These are phyloP conservation scores for Pythium monospermum DNA, from an alignment of 352 stramenopile genomes.

Conservation along the genomic window DNA sequence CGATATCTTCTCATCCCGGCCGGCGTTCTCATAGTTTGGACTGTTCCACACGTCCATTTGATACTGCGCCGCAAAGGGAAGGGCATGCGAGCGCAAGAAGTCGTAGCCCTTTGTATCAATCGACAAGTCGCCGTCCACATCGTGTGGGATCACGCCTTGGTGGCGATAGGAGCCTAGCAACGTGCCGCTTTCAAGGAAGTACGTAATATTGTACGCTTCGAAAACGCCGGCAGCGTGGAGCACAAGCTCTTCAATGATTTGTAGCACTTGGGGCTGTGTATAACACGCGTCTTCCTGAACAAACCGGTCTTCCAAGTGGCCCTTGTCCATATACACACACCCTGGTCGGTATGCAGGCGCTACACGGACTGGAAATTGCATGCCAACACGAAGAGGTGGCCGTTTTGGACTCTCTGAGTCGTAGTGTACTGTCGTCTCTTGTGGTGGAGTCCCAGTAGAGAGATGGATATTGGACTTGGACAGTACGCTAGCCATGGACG, in stretches of 20 bases:
- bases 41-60: slow-evolving; percentile 21
- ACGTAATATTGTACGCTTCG: slow-evolving; percentile 18
- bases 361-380: slow-evolving; percentile 12
- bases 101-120: slow-evolving; percentile 16
- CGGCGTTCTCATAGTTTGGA: slow-evolving; percentile 8
- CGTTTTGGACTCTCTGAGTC: neutral
- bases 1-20: slow-evolving; percentile 19
- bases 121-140: slow-evolving; percentile 24
- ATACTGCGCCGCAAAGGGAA: slow-evolving; percentile 15
- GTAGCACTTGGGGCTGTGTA: slow-evolving; percentile 8
- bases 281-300: slow-evolving; percentile 12
- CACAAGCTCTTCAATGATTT: slow-evolving; percentile 25
- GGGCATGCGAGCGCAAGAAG: slow-evolving; percentile 1
- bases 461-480: too few relatives aligned
- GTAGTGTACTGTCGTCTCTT: neutral
- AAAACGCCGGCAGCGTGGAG: slow-evolving; percentile 12
- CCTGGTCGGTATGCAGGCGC: slow-evolving; percentile 13
- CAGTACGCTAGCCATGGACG: too few relatives aligned
- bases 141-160: slow-evolving; percentile 22
- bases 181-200: slow-evolving; percentile 27
- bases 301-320: slow-evolving; percentile 20
- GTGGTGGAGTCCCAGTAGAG: too few relatives aligned
- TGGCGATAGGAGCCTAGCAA: slow-evolving; percentile 24
- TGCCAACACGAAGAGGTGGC: slow-evolving; percentile 7
- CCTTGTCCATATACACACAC: slow-evolving; percentile 4